Conservation (phyloP, 305 asterid genomes). For the Rubia tinctorum region DNA sequence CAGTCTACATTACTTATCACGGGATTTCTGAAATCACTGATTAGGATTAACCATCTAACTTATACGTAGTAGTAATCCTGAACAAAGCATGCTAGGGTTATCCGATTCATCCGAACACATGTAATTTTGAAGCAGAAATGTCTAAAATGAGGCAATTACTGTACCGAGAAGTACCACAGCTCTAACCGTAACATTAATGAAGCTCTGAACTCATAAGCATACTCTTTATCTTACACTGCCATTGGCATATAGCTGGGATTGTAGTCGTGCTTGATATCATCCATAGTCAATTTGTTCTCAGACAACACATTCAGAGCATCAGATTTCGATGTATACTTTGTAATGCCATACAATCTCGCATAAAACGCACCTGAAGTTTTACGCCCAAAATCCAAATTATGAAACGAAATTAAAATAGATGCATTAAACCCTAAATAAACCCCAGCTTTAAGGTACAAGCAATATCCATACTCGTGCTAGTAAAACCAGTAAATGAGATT, state of each 20-base stretch:
- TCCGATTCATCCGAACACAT: neutral
- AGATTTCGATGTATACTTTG: conserved; percentile 53
- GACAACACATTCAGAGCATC: conserved; percentile 57
- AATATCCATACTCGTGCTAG: neutral
- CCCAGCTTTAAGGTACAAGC: neutral
- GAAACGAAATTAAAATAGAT: neutral
- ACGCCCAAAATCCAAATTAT: conserved; percentile 9
- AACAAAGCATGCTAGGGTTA: neutral
- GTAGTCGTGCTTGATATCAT: conserved; percentile 69
- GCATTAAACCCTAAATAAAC: conserved; percentile 9
- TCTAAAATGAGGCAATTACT: neutral
- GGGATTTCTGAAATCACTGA: neutral
- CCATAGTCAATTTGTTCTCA: conserved; percentile 39
- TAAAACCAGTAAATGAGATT: neutral
- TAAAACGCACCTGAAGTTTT: conserved; percentile 40
- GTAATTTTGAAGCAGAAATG: neutral
- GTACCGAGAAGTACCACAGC: neutral
- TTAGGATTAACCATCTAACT: neutral
- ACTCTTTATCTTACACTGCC: conserved; percentile 37
- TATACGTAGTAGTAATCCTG: neutral
- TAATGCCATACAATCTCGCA: conserved; percentile 41
- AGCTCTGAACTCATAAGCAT: neutral
- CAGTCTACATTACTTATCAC: neutral
- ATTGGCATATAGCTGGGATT: conserved; percentile 32
- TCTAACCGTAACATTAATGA: neutral